These are phyloP conservation scores for Rubus parviflorus DNA, from an alignment of 306 rosid genomes.

Conservation along the genomic window DNA sequence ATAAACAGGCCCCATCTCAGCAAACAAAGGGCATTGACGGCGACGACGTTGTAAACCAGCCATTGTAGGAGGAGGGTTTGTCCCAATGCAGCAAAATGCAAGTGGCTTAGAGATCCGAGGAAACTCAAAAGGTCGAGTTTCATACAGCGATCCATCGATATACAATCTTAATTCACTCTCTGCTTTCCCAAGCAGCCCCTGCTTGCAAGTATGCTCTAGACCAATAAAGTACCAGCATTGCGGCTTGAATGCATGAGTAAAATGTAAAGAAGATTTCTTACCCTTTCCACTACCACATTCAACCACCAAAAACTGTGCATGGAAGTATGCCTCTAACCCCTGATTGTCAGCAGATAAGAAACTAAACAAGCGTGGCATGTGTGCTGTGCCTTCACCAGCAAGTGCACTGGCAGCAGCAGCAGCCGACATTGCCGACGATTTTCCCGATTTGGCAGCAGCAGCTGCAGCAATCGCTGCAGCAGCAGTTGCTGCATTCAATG, in stretches of 20 bases:
- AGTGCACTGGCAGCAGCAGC: conserved; percentile 99
- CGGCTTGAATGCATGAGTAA: conserved; percentile 94
- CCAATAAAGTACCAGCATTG: conserved; percentile 99
- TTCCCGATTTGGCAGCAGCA: conserved; percentile 91
- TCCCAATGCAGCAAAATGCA: conserved; percentile 97
- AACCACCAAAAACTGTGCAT: conserved; percentile 96
- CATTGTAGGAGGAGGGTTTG: conserved; percentile 99
- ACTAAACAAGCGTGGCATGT: conserved; percentile 96
- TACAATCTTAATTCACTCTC: conserved; percentile 88
- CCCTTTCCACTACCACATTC: conserved; percentile 91
- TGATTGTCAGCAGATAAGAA: conserved; percentile 95
- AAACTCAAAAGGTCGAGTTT: conserved; percentile 88
- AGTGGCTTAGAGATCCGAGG: conserved; percentile 94
- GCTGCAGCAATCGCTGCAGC: conserved; percentile 99
- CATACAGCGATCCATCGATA: conserved; percentile 83
- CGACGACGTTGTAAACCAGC: conserved; percentile 99
- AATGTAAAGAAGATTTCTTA: conserved; percentile 91
- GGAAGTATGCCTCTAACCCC: conserved; percentile 97
- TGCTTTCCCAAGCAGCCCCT: conserved; percentile 78
- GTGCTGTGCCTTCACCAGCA: conserved; percentile 96
- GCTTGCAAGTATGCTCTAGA: conserved; percentile 82
- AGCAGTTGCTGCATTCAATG: conserved; percentile 93
- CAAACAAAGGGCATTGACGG: conserved; percentile 97
- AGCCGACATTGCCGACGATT: conserved; percentile 97
- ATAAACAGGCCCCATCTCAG: conserved; percentile 98